These are phyloP conservation scores for Teratosphaeria gauchensis DNA, from an alignment of 2,329 filamentous ascomycete species.

Conservation along the genomic window DNA sequence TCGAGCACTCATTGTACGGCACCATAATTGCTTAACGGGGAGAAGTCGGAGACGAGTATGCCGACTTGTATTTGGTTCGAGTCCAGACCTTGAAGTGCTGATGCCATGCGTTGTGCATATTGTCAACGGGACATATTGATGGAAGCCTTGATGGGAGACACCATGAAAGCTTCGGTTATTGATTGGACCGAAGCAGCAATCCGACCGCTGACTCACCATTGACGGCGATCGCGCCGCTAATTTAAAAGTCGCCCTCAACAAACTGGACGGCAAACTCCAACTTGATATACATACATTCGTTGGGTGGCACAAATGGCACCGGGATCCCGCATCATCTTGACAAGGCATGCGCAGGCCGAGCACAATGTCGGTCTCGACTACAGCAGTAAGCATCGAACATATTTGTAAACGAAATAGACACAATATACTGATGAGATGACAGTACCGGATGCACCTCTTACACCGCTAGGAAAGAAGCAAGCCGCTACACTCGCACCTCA, in stretches of 20 bases:
- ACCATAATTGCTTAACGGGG: no score
- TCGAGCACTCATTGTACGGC: no score
- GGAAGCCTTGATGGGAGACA: not conserved
- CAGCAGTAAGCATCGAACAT: constrained; percentile 14
- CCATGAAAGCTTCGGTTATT: no score
- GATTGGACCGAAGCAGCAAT: not conserved
- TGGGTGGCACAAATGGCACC: constrained; percentile 19
- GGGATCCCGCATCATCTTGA: constrained; percentile 23
- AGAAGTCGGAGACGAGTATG: no score
- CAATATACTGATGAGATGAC: not conserved
- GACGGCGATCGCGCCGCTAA: not conserved
- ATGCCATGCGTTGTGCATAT: not conserved
- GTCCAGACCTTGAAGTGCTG: no score
- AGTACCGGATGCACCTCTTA: constrained; percentile 25
- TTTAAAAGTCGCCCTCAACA: not conserved
- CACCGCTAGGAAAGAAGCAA: constrained; percentile 25
- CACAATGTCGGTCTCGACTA: constrained; percentile 26
- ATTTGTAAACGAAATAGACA: not conserved
- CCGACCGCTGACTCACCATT: not conserved
- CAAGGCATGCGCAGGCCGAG: constrained; percentile 25
- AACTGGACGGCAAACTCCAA: not conserved
- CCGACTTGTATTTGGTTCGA: no score
- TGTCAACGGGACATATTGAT: not conserved
- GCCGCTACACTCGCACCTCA: constrained; percentile 21
- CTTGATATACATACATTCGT: no score